Conservation (phyloP, 495 filamentous ascomycete genomes). For the Lichenothelia convexa region DNA sequence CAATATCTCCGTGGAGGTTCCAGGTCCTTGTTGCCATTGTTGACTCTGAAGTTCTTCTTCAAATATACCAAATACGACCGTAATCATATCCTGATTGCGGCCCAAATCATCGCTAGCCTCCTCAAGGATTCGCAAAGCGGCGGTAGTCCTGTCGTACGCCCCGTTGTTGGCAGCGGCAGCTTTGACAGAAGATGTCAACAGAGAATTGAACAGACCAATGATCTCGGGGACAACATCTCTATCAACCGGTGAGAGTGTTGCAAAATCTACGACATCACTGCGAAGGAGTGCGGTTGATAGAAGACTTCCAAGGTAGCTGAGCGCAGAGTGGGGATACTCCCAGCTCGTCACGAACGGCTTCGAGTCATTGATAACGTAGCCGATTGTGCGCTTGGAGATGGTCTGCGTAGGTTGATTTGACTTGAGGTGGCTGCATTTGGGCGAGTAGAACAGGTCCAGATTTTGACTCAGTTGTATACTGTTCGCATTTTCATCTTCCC, state of each 20-base stretch:
- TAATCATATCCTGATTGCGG: conserved; percentile 57
- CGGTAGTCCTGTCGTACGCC: conserved; percentile 25
- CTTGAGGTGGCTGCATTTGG: neutral
- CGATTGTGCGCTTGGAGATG: conserved; percentile 27
- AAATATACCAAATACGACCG: conserved; percentile 66
- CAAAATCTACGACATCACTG: conserved; percentile 11
- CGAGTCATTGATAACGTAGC: conserved; percentile 50
- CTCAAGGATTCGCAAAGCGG: conserved; percentile 36
- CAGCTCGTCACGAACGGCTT: conserved; percentile 47
- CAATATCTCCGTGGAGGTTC: conserved; percentile 38
- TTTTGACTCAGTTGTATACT: conserved; percentile 34
- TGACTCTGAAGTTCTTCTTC: conserved; percentile 55
- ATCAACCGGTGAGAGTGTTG: conserved; percentile 11
- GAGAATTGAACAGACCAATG: conserved; percentile 39
- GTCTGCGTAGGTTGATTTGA: neutral
- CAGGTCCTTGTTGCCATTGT: conserved; percentile 31
- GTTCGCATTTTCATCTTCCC: conserved; percentile 72
- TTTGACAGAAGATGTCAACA: conserved; percentile 28
- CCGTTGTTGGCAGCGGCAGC: conserved; percentile 15
- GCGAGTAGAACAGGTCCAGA: conserved; percentile 30
- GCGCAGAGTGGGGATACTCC: conserved; percentile 54
- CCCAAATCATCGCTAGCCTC: conserved; percentile 57
- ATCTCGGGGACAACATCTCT: conserved; percentile 41
- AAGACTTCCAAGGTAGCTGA: conserved; percentile 60
- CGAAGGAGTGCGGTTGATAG: conserved; percentile 25